Percentiles rank a stretch among this genome's conserved stretches.
phyloP scores from a whole-genome alignment of 371 early-diverging fungal genomes.

The Cokeromyces recurvatus region DNA sequence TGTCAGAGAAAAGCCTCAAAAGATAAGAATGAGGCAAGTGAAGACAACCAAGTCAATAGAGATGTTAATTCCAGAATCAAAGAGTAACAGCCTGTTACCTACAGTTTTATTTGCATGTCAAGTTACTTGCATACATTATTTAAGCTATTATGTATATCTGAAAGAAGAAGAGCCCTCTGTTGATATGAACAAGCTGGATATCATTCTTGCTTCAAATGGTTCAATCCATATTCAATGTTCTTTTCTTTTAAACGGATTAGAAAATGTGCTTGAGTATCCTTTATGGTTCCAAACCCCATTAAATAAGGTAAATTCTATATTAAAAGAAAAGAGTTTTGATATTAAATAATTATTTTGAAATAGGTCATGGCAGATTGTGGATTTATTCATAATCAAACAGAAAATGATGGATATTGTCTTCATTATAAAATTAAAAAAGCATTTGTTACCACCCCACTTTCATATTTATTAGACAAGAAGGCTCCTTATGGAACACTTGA shows the following conservation, averaged over 20 bases:
- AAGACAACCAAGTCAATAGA: too few species aligned
- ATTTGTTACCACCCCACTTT: conserved; percentile 15
- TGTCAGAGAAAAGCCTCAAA: too few species aligned
- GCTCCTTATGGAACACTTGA: conserved; percentile 13
- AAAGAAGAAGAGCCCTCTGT: too few species aligned
- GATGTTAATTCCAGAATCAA: too few species aligned
- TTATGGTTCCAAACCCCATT: conserved; percentile 1
- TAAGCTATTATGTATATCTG: too few species aligned
- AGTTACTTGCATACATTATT: too few species aligned
- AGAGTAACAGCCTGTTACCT: too few species aligned
- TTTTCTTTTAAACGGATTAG: conserved; percentile 6
- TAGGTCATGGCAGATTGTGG: too few species aligned
- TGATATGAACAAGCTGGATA: conserved; percentile 11
- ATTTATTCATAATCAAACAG: too few species aligned
- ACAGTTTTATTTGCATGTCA: too few species aligned
- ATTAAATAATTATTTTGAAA: too few species aligned
- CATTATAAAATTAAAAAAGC: conserved; percentile 7
- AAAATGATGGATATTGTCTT: not conserved
- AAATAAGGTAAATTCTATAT: not conserved
- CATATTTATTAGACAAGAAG: conserved; percentile 9
- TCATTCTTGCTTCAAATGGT: conserved; percentile 1
- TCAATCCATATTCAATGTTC: not conserved
- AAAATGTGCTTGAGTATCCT: conserved; percentile 3
- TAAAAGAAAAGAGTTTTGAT: not conserved
- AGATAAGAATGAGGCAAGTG: too few species aligned